Conservation (phyloP, 768 basidiomycete genomes). For the Psilocybe sp. region DNA sequence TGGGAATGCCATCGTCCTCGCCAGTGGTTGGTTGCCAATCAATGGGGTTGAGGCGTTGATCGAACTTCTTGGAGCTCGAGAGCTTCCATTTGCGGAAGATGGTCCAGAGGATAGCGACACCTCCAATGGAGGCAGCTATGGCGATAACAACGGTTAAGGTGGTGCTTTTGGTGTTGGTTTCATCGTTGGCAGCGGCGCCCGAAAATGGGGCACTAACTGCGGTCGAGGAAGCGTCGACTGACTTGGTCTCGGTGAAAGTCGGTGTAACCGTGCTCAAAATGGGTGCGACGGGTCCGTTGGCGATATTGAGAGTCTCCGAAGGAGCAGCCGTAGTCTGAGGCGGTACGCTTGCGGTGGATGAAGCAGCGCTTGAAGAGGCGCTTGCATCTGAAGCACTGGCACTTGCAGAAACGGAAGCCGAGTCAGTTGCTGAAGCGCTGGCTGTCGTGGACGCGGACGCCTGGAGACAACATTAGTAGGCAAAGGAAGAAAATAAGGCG, state of each 20-base stretch:
- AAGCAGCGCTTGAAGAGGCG: too few relatives aligned
- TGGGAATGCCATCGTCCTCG: slow-evolving; percentile 43
- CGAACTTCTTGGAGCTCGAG: slow-evolving; percentile 74
- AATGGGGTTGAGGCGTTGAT: slow-evolving; percentile 83
- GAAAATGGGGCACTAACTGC: slow-evolving; percentile 25
- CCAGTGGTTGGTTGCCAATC: slow-evolving; percentile 76
- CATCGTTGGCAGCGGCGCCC: slow-evolving; percentile 20
- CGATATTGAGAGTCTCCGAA: slow-evolving; percentile 20
- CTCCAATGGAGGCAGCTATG: slow-evolving; percentile 66
- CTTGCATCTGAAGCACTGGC: too few relatives aligned
- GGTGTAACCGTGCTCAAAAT: slow-evolving; percentile 13
- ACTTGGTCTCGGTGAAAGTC: slow-evolving; percentile 18
- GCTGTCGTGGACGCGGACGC: slow-evolving; percentile 10
- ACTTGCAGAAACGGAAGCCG: too few relatives aligned
- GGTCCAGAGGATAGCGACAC: slow-evolving; percentile 77
- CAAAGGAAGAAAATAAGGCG: slow-evolving; percentile 11
- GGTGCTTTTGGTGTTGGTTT: slow-evolving; percentile 29
- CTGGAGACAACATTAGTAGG: slow-evolving; percentile 9
- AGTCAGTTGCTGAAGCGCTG: slow-evolving; percentile 11
- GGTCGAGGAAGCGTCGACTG: slow-evolving; percentile 24
- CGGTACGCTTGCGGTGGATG: too few relatives aligned
- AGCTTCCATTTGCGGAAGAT: slow-evolving; percentile 93
- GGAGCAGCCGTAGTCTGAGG: background rate
- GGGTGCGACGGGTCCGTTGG: slow-evolving; percentile 13
- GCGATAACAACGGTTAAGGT: slow-evolving; percentile 66